Evolutionary conservation across 2,329 filamentous ascomycete genomes (phyloP).

Genomic region (Ceratocystiopsis minuta): DNA sequence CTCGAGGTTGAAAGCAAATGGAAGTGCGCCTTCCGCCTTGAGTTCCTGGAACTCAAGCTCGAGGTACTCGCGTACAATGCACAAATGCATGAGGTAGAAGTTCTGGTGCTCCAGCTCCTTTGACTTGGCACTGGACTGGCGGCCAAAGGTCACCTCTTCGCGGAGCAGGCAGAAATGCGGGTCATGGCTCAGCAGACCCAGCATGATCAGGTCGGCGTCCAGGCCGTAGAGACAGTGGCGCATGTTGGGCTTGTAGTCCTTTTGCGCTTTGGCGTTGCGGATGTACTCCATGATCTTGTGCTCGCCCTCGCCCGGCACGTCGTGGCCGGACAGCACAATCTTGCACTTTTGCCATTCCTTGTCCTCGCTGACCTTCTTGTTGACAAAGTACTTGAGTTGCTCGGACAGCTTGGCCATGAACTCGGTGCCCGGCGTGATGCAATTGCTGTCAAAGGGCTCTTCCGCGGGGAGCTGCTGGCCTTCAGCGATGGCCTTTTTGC

Average conservation of each 20-base stretch:
- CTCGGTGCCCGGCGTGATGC: slow-evolving; percentile 87
- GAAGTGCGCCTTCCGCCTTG: slow-evolving; percentile 51
- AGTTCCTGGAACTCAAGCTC: slow-evolving; percentile 94
- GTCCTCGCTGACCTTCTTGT: slow-evolving; percentile 95
- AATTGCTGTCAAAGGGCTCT: slow-evolving; percentile 95
- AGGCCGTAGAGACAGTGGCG: slow-evolving; percentile 94
- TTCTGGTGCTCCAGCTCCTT: slow-evolving; percentile 98
- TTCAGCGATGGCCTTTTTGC: slow-evolving; percentile 79
- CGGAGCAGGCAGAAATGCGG: slow-evolving; percentile 94
- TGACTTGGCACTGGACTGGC: slow-evolving; percentile 69
- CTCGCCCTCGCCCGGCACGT: slow-evolving; percentile 93
- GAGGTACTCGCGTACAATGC: slow-evolving; percentile 91
- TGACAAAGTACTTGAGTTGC: slow-evolving; percentile 95
- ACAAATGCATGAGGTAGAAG: slow-evolving; percentile 92
- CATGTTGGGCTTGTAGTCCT: slow-evolving; percentile 78
- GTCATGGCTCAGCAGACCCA: slow-evolving; percentile 90
- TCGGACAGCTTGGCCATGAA: slow-evolving; percentile 95
- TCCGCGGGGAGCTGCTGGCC: slow-evolving; percentile 90
- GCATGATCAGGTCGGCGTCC: slow-evolving; percentile 96
- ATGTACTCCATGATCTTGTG: slow-evolving; percentile 99
- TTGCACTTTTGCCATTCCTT: slow-evolving; percentile 95
- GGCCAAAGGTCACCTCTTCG: slow-evolving; percentile 94
- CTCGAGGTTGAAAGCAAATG: slow-evolving; percentile 81
- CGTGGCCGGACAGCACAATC: slow-evolving; percentile 89
- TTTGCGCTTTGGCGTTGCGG: slow-evolving; percentile 88